Evolutionary conservation across 345 rosid species (phyloP).

Genomic region (Gossypium longicalyx): DNA sequence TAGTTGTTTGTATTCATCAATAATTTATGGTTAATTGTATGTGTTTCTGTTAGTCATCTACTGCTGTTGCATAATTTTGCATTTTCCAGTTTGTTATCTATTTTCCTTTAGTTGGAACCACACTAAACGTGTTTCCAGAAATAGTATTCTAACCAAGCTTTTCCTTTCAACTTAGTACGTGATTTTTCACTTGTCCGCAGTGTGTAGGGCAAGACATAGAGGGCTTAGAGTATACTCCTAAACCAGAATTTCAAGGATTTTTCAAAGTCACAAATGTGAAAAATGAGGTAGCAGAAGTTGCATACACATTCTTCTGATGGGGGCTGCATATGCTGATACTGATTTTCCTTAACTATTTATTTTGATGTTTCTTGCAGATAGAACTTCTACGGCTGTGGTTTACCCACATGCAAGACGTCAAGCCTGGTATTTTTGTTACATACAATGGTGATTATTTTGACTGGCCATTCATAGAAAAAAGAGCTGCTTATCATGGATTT

Average conservation of each 20-base stretch:
- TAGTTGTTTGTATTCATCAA: not conserved
- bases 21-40: not conserved
- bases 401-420: slow-evolving; percentile 87
- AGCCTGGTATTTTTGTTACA: slow-evolving; percentile 94
- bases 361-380: slow-evolving; percentile 46
- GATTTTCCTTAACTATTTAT: slow-evolving; percentile 7
- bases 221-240: slow-evolving; percentile 92
- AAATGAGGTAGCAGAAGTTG: slow-evolving; percentile 55
- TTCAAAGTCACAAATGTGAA: slow-evolving; percentile 79
- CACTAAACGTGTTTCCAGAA: not conserved
- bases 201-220: slow-evolving; percentile 93
- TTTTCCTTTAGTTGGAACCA: slow-evolving; percentile 6
- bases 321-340: not conserved
- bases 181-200: slow-evolving; percentile 35
- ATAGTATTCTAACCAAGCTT: slow-evolving; percentile 2
- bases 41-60: not conserved
- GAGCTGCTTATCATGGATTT: slow-evolving; percentile 86
- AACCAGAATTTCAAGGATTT: slow-evolving; percentile 90
- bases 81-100: not conserved
- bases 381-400: slow-evolving; percentile 83
- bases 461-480: slow-evolving; percentile 94
- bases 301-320: slow-evolving; percentile 9
- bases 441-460: slow-evolving; percentile 95
- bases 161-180: not conserved
- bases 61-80: not conserved